phyloP scores from a whole-genome alignment of 805 yeast genomes.

The Saccharomycopsis sp. region DNA sequence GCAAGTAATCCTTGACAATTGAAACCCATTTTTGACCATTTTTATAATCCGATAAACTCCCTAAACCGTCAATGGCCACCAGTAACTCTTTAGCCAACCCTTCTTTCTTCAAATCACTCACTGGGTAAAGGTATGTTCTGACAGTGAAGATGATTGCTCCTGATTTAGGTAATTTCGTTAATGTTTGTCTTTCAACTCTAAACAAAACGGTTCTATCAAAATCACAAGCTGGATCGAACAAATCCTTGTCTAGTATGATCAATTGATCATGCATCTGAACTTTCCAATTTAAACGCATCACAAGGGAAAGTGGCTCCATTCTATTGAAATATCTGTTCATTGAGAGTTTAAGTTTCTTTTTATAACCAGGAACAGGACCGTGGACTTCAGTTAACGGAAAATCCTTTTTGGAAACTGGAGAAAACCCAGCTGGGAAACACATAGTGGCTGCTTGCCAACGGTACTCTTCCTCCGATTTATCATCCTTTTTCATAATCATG shows the following conservation, averaged over 20 bases:
- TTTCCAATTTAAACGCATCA: slow-evolving; percentile 65
- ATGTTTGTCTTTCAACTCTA: slow-evolving; percentile 54
- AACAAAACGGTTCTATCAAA: slow-evolving; percentile 41
- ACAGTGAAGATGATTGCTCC: slow-evolving; percentile 43
- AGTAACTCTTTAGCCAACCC: slow-evolving; percentile 44
- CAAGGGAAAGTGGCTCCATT: slow-evolving; percentile 45
- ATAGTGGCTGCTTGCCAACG: slow-evolving; percentile 48
- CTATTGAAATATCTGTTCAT: slow-evolving; percentile 64
- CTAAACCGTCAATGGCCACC: slow-evolving; percentile 58
- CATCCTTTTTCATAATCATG: slow-evolving; percentile 39
- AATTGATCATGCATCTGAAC: slow-evolving; percentile 48
- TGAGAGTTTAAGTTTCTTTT: slow-evolving; percentile 44
- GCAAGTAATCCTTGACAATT: slow-evolving; percentile 39
- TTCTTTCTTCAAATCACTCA: slow-evolving; percentile 39
- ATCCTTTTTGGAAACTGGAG: slow-evolving; percentile 48
- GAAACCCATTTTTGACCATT: slow-evolving; percentile 63
- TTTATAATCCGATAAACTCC: slow-evolving; percentile 65
- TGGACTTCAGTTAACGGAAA: slow-evolving; percentile 55
- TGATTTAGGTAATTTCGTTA: slow-evolving; percentile 45
- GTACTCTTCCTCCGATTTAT: slow-evolving; percentile 41
- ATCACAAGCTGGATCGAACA: slow-evolving; percentile 30
- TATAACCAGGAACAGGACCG: slow-evolving; percentile 66
- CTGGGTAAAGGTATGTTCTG: slow-evolving; percentile 51
- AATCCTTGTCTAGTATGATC: slow-evolving; percentile 22
- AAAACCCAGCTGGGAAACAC: slow-evolving; percentile 69